phyloP scores from a whole-genome alignment of 2,329 filamentous ascomycete genomes.

The Fusarium pilosicola region DNA sequence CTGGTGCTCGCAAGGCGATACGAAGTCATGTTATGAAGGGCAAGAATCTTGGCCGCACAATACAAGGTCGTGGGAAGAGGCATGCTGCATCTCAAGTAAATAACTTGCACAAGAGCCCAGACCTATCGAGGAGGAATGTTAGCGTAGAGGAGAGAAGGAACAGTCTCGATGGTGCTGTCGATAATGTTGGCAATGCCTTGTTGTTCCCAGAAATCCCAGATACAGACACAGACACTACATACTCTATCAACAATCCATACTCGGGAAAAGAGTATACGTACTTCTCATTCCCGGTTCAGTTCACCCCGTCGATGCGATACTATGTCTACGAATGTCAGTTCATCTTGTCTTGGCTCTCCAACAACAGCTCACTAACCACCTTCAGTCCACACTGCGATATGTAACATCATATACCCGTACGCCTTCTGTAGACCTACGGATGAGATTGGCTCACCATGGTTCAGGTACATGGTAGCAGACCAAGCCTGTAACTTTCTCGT shows the following conservation, averaged over 20 bases:
- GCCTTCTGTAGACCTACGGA: constrained; percentile 30
- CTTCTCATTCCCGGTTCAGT: constrained; percentile 36
- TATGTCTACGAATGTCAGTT: constrained; percentile 35
- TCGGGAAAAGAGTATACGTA: constrained; percentile 31
- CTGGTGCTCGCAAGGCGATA: constrained; percentile 25
- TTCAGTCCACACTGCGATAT: constrained; percentile 27
- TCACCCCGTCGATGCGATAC: constrained; percentile 34
- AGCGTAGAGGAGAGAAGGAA: neutral
- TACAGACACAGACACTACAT: constrained; percentile 2
- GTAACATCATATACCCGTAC: constrained; percentile 28
- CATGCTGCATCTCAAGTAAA: constrained; percentile 6
- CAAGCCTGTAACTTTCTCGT: constrained; percentile 19
- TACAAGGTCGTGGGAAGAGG: constrained; percentile 31
- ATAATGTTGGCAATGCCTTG: neutral
- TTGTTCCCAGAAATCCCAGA: constrained; percentile 28
- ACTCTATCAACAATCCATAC: constrained; percentile 6
- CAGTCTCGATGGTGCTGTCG: neutral
- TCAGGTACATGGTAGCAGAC: constrained; percentile 31
- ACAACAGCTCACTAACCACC: neutral
- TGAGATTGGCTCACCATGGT: constrained; percentile 23
- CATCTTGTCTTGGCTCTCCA: neutral
- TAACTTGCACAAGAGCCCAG: neutral
- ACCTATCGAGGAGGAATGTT: neutral
- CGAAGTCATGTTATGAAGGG: constrained; percentile 42
- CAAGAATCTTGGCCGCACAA: constrained; percentile 34